Percentiles rank a stretch among this genome's conserved stretches.
phyloP scores from a whole-genome alignment of 2,329 filamentous ascomycete genomes.

The Exophiala sp. region DNA sequence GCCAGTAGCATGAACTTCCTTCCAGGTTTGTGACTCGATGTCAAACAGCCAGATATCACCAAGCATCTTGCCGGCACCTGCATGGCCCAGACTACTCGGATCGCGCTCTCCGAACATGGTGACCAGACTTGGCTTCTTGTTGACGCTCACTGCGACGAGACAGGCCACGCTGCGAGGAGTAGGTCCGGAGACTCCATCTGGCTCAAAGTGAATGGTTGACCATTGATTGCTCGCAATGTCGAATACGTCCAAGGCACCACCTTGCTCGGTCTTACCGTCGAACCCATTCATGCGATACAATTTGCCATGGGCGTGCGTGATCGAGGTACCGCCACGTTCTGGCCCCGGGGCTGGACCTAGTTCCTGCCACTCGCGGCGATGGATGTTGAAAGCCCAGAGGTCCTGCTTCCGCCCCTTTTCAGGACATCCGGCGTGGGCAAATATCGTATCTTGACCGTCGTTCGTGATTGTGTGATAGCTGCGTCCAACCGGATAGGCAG shows the following conservation, averaged over 20 bases:
- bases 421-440: conserved; percentile 73
- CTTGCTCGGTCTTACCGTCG: conserved; percentile 66
- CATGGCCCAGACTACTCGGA: conserved; percentile 52
- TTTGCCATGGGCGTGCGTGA: conserved; percentile 61
- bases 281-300: conserved; percentile 80
- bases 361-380: conserved; percentile 62
- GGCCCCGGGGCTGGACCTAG: conserved; percentile 65
- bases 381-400: conserved; percentile 74
- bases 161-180: conserved; percentile 49
- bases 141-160: conserved; percentile 42
- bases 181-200: conserved; percentile 48
- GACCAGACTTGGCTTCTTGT: conserved; percentile 39
- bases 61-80: conserved; percentile 56
- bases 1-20: conserved; percentile 28
- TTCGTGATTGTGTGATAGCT: conserved; percentile 67
- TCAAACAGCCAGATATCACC: conserved; percentile 51
- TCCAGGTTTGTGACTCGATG: conserved; percentile 35
- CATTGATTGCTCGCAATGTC: conserved; percentile 37
- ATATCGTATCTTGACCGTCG: conserved; percentile 64
- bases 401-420: conserved; percentile 62
- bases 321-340: conserved; percentile 63
- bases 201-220: conserved; percentile 7
- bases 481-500: conserved; percentile 59
- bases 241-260: conserved; percentile 67
- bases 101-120: conserved; percentile 55